Evolutionary conservation across 495 filamentous ascomycete genomes (phyloP).

Genomic region (Trypethelium eluteriae): DNA sequence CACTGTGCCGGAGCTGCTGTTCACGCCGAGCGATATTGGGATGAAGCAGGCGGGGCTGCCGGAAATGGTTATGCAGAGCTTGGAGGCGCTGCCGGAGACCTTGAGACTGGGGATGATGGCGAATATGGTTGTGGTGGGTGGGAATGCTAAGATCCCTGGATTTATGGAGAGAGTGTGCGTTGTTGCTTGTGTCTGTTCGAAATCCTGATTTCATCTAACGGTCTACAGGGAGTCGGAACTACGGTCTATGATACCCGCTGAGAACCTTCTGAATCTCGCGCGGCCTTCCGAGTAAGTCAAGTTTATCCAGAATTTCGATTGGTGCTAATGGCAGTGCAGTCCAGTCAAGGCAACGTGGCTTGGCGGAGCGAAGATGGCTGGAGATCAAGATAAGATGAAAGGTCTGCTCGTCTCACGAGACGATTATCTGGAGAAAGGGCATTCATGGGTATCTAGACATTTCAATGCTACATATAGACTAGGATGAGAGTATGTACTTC

Average conservation of each 20-base stretch:
- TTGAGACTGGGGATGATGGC: constrained; percentile 56
- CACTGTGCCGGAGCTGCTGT: constrained; percentile 80
- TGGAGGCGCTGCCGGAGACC: constrained; percentile 66
- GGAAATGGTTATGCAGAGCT: constrained; percentile 69
- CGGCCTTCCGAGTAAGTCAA: constrained; percentile 49
- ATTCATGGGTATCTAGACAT: constrained; percentile 64
- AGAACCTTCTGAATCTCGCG: constrained; percentile 67
- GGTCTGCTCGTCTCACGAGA: constrained; percentile 66
- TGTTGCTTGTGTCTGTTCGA: not conserved
- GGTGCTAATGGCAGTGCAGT: not conserved
- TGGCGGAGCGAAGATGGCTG: constrained; percentile 70
- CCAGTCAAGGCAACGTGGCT: constrained; percentile 78
- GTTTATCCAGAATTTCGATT: not conserved
- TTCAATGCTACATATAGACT: constrained; percentile 39
- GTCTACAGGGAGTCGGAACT: constrained; percentile 57
- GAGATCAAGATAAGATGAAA: constrained; percentile 53
- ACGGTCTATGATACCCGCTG: constrained; percentile 62
- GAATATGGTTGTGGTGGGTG: constrained; percentile 84
- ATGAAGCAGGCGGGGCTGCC: constrained; percentile 77
- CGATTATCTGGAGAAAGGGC: constrained; percentile 85
- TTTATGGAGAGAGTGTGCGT: constrained; percentile 65
- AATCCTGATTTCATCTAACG: not conserved
- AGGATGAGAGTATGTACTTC: not conserved
- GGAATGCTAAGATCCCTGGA: constrained; percentile 69
- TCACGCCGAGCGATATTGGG: constrained; percentile 78